A percentile compares a stretch with the other conserved stretches of the same genome.
phyloP scores from a whole-genome alignment of 129 eudicot genomes.

The Flaveria robusta region DNA sequence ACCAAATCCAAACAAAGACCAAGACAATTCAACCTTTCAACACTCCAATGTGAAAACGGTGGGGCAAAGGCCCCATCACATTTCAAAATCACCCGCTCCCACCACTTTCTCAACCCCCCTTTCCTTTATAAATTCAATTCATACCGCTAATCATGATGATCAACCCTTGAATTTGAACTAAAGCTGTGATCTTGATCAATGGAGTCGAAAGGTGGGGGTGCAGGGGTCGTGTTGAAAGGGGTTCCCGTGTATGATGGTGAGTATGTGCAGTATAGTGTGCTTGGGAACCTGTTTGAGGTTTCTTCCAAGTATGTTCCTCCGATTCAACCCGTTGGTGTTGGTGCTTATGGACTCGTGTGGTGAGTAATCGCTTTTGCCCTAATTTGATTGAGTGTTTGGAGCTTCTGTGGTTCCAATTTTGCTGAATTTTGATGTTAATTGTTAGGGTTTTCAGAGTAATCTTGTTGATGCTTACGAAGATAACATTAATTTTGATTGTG shows the following conservation, averaged over 20 bases:
- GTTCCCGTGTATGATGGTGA: slow-evolving; percentile 21
- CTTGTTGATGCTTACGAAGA: too few species aligned
- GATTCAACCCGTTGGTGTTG: slow-evolving; percentile 31
- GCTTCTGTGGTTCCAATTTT: not conserved
- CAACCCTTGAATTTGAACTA: not conserved
- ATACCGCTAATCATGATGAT: not conserved
- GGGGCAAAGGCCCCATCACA: not conserved
- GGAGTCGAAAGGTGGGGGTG: slow-evolving; percentile 15
- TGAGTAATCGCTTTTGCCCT: slow-evolving; percentile 1
- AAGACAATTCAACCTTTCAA: slow-evolving; percentile 9
- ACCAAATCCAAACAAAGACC: not conserved
- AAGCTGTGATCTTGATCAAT: too few species aligned
- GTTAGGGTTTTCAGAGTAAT: not conserved
- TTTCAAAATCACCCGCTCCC: not conserved
- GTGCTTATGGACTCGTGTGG: slow-evolving; percentile 34
- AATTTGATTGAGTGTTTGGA: not conserved
- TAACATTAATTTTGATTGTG: too few species aligned
- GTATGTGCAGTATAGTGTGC: slow-evolving; percentile 24
- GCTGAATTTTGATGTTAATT: not conserved
- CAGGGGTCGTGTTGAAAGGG: slow-evolving; percentile 24
- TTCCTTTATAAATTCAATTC: slow-evolving; percentile 3
- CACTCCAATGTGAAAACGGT: not conserved
- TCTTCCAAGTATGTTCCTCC: slow-evolving; percentile 34
- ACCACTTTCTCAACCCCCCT: not conserved
- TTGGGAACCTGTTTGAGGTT: slow-evolving; percentile 35